phyloP scores from a whole-genome alignment of 2,329 filamentous ascomycete genomes.

The Stagonosporopsis vannaccii region DNA sequence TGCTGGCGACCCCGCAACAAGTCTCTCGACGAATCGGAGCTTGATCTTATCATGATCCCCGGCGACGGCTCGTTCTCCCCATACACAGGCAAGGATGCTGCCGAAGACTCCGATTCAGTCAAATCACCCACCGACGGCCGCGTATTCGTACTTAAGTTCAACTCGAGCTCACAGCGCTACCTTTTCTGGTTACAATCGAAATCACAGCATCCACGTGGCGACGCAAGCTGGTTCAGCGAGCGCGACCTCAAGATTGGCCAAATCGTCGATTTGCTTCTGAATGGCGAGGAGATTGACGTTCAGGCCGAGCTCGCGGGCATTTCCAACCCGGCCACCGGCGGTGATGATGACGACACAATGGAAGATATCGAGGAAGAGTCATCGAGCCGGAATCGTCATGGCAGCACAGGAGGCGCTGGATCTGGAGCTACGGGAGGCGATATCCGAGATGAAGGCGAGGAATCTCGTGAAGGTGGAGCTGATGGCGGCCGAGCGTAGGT shows the following conservation, averaged over 20 bases:
- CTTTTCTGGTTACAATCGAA: slow-evolving; percentile 98
- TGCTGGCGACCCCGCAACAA: slow-evolving; percentile 89
- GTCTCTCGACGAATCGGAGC: slow-evolving; percentile 73
- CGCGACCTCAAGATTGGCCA: slow-evolving; percentile 87
- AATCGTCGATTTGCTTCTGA: slow-evolving; percentile 82
- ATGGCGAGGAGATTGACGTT: slow-evolving; percentile 88
- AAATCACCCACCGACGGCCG: slow-evolving; percentile 79
- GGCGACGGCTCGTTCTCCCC: slow-evolving; percentile 86
- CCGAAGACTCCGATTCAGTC: slow-evolving; percentile 63
- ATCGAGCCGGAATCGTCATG: slow-evolving; percentile 41
- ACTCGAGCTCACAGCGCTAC: slow-evolving; percentile 87
- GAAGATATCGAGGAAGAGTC: slow-evolving; percentile 60
- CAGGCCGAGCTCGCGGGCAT: slow-evolving; percentile 69
- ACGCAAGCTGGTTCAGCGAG: slow-evolving; percentile 80
- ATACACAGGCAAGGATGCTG: slow-evolving; percentile 66
- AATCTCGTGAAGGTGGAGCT: slow-evolving; percentile 87
- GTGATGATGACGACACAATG: slow-evolving; percentile 73
- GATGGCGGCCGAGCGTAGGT: slow-evolving; percentile 99
- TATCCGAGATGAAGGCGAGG: slow-evolving; percentile 86
- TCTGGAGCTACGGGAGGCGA: slow-evolving; percentile 89
- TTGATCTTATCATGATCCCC: slow-evolving; percentile 94
- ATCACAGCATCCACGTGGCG: slow-evolving; percentile 73
- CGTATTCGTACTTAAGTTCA: slow-evolving; percentile 92
- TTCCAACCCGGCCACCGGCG: slow-evolving; percentile 60
- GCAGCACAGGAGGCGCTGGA: slow-evolving; percentile 77